Percentiles rank a stretch among this genome's conserved stretches.
These are phyloP conservation scores for Wickerhamiella alocasiicola DNA, from an alignment of 805 yeast species.

Conservation along the genomic window DNA sequence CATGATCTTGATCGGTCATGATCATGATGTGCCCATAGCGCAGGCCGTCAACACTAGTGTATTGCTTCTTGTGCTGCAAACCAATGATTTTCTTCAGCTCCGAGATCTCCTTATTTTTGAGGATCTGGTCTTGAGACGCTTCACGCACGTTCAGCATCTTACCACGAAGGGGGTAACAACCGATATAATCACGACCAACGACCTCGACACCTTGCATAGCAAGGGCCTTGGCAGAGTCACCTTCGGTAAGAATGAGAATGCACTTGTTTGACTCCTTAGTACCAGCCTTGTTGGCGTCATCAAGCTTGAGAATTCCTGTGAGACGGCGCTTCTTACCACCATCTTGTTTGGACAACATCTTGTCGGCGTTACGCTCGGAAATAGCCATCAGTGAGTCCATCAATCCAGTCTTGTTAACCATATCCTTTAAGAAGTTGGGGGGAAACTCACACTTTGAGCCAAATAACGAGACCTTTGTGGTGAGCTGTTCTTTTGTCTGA, in stretches of 20 bases:
- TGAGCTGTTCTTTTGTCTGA: constrained; percentile 91
- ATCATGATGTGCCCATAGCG: constrained; percentile 97
- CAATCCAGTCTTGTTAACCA: constrained; percentile 55
- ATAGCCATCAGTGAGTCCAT: constrained; percentile 59
- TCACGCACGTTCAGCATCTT: constrained; percentile 90
- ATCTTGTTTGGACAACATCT: constrained; percentile 75
- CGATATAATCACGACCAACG: constrained; percentile 89
- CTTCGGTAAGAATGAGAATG: constrained; percentile 88
- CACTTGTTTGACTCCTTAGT: constrained; percentile 85
- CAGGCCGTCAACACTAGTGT: constrained; percentile 57
- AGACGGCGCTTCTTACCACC: constrained; percentile 73
- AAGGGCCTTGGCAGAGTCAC: constrained; percentile 85
- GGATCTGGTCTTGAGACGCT: constrained; percentile 89
- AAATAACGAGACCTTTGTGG: constrained; percentile 78
- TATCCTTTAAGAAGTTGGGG: constrained; percentile 60
- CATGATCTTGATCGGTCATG: constrained; percentile 99
- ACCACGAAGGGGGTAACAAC: constrained; percentile 92
- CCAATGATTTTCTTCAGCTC: constrained; percentile 94
- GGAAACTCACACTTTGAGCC: constrained; percentile 75
- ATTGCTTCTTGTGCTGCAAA: constrained; percentile 78
- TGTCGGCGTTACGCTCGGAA: constrained; percentile 81
- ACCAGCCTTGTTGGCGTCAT: constrained; percentile 95
- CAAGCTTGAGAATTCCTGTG: constrained; percentile 78
- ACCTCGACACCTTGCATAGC: constrained; percentile 92
- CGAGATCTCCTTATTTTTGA: constrained; percentile 87